Evolutionary conservation across 345 rosid species (phyloP).

Genomic region (Ricinus communis): DNA sequence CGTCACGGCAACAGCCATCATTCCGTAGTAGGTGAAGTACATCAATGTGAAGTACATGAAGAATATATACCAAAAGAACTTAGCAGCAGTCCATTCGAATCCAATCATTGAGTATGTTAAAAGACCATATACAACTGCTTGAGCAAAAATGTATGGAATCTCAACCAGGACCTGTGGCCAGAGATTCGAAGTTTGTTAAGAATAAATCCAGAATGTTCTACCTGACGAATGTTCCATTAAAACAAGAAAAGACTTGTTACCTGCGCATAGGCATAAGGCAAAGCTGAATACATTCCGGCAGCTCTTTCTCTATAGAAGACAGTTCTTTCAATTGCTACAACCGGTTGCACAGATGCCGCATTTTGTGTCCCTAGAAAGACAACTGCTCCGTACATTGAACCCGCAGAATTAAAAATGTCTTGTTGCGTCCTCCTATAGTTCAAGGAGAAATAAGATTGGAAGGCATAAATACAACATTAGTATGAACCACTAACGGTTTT

Average conservation of each 20-base stretch:
- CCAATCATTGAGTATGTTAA: conserved; percentile 66
- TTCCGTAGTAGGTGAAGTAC: conserved; percentile 70
- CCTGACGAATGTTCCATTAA: not conserved
- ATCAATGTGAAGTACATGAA: conserved; percentile 58
- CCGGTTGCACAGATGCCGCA: too few relatives aligned
- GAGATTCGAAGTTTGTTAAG: not conserved
- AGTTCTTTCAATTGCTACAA: too few relatives aligned
- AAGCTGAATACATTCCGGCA: too few relatives aligned
- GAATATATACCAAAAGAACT: conserved; percentile 66
- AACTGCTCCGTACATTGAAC: too few relatives aligned
- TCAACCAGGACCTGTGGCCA: conserved; percentile 52
- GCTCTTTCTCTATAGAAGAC: too few relatives aligned
- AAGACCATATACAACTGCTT: conserved; percentile 46
- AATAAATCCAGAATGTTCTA: too few relatives aligned
- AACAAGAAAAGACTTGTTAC: not conserved
- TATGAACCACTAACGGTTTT: too few relatives aligned
- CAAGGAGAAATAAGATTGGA: too few relatives aligned
- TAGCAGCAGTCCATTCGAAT: conserved; percentile 52
- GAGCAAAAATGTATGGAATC: conserved; percentile 53
- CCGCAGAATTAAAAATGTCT: too few relatives aligned
- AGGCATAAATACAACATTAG: too few relatives aligned
- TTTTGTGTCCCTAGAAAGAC: too few relatives aligned
- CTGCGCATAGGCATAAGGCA: conserved; percentile 57
- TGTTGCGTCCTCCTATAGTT: too few relatives aligned
- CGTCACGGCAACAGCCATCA: conserved; percentile 68